phyloP scores from a whole-genome alignment of 1,284 basidiomycete genomes.

The Psilocybe mexicana region DNA sequence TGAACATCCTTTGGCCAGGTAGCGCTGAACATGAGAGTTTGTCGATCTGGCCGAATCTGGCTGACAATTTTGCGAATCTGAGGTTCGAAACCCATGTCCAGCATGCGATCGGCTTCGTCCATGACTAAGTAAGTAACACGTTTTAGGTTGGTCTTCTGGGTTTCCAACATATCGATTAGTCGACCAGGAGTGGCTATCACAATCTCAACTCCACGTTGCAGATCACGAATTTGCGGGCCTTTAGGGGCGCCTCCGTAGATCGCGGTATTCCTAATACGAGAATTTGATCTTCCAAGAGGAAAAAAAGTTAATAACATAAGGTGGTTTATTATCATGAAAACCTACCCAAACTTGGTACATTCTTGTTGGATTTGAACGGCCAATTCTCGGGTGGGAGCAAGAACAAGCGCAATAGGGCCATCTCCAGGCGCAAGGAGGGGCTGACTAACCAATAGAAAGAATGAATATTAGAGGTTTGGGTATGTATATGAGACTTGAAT shows the following conservation, averaged over 20 bases:
- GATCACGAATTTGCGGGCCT: constrained; percentile 96
- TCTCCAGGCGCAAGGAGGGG: constrained; percentile 92
- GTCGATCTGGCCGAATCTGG: constrained; percentile 95
- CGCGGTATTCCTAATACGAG: constrained; percentile 95
- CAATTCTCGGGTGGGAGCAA: constrained; percentile 97
- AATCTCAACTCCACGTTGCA: constrained; percentile 95
- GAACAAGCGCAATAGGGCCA: constrained; percentile 94
- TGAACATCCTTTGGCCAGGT: constrained; percentile 99
- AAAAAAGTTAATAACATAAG: constrained; percentile 9
- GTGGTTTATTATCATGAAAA: constrained; percentile 1
- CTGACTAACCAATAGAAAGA: constrained; percentile 55
- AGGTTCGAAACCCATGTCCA: constrained; percentile 99
- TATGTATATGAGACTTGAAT: neutral
- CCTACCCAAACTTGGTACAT: constrained; percentile 93
- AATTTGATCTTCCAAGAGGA: constrained; percentile 68
- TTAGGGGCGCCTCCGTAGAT: constrained; percentile 99
- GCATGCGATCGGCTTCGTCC: constrained; percentile 99
- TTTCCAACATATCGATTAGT: constrained; percentile 94
- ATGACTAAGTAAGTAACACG: constrained; percentile 98
- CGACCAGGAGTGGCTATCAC: constrained; percentile 92
- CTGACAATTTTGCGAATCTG: constrained; percentile 98
- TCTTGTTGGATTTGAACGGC: constrained; percentile 99
- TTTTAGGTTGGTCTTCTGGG: constrained; percentile 93
- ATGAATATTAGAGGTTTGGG: constrained; percentile 1
- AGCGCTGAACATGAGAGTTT: constrained; percentile 96